Evolutionary conservation across 1,139 yeast species (phyloP).

Genomic region (Magnusiomyces suaveolens): DNA sequence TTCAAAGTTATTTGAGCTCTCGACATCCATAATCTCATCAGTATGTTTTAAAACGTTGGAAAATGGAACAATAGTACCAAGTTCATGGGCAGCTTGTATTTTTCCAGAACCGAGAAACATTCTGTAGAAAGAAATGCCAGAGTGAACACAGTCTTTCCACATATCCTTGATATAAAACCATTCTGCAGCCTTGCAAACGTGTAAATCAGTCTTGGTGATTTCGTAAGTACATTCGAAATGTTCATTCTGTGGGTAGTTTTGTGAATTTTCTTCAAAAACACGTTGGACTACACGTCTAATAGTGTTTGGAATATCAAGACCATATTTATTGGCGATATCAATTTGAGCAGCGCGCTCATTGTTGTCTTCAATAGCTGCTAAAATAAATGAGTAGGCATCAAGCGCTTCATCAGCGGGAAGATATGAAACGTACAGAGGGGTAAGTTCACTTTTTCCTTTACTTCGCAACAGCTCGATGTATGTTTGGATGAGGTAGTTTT

Average conservation of each 20-base stretch:
- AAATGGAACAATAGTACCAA: conserved; percentile 27
- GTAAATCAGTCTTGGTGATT: conserved; percentile 45
- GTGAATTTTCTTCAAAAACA: conserved; percentile 37
- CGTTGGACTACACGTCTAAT: conserved; percentile 60
- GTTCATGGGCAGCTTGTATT: conserved; percentile 50
- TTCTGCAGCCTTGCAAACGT: conserved; percentile 51
- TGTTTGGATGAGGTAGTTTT: conserved; percentile 23
- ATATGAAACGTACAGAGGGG: conserved; percentile 35
- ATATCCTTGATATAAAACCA: conserved; percentile 66
- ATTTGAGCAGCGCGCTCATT: conserved; percentile 51
- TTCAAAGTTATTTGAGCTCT: neutral
- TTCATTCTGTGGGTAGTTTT: conserved; percentile 23
- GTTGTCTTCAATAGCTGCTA: conserved; percentile 49
- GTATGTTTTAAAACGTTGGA: neutral
- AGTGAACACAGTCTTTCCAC: conserved; percentile 57
- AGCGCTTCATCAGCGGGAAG: conserved; percentile 43
- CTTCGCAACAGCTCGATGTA: conserved; percentile 29
- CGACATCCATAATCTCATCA: neutral
- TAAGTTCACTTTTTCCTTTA: conserved; percentile 22
- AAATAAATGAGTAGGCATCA: conserved; percentile 58
- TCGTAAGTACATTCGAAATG: conserved; percentile 31
- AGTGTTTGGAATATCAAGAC: conserved; percentile 49
- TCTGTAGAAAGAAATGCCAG: conserved; percentile 51
- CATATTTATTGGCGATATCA: conserved; percentile 45
- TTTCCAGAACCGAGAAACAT: conserved; percentile 61